Base-by-base conservation (phyloP, 768 basidiomycete genomes). In the Mrakia gelida region DNA sequence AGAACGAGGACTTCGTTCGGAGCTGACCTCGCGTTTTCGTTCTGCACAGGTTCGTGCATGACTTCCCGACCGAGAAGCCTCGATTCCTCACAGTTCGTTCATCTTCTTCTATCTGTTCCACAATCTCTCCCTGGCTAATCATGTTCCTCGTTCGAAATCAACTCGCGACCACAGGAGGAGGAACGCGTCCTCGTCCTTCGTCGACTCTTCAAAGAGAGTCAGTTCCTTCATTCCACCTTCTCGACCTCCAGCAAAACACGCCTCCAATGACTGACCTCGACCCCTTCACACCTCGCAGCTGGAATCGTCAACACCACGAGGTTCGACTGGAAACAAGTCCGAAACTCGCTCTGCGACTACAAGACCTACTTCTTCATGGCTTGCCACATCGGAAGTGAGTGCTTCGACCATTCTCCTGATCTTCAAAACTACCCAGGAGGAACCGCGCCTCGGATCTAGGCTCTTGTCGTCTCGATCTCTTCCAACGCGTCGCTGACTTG, bases 61-160 rank as follows among this genome's bases (percentile, higher is more conserved):
- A 88, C 3, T 90, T 89, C 88, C 87, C 89, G 8, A 70, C 67
- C 8, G 86, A 88, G 73, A 85, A 88, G 72, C 88, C 88, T 0
- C 88, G 86, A 83, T 88, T 88, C 86, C 84, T 89, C 32, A 86
- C 85, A 0, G 83, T 83, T 3, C 28, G 75, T 67, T n/a, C 21
- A 8, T 13, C 21, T 23, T 28, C 43, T 75, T 28, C 16, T n/a
- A n/a, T 38, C 52, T 21, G 7, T 59, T 16, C 43, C 15, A 7
- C 26, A 16, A 7, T 15, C 45, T 26, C 13, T 32, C 15, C 10
- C 75, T 15, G 4, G 13, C 16, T 38, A 6, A n/a, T 7, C 34
- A 7, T 49, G 11, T 75, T 3, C n/a, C 45, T 59, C 56, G 45
- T 34, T 16, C 32, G n/a, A 4, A 4, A 1, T 49, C 15, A 13